Percentiles rank a stretch among this genome's conserved stretches.
These are phyloP conservation scores for Xylariaceae sp. DNA, from an alignment of 2,329 filamentous ascomycete species.

Conservation along the genomic window DNA sequence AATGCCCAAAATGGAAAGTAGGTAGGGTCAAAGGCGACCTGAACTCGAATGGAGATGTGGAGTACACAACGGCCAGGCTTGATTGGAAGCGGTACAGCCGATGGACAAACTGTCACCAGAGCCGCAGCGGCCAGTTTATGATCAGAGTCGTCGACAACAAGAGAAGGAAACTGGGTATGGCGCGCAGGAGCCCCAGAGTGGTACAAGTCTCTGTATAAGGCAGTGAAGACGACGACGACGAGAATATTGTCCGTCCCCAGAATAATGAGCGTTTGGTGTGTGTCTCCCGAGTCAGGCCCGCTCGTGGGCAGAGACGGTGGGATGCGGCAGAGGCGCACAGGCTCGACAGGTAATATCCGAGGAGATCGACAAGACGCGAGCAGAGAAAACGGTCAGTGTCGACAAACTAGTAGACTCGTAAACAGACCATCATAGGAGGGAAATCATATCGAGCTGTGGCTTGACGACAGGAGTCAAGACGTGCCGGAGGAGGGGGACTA, in stretches of 20 bases:
- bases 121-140: constrained; percentile 29
- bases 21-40: constrained; percentile 26
- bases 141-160: constrained; percentile 14
- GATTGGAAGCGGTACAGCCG: constrained; percentile 41
- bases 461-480: constrained; percentile 21
- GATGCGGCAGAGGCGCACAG: no score
- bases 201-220: no score
- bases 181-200: no score
- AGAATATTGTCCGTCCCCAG: no score
- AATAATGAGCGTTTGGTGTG: no score
- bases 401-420: constrained; percentile 11
- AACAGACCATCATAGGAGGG: constrained; percentile 9
- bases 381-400: background rate
- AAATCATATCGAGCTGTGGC: constrained; percentile 19
- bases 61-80: constrained; percentile 38
- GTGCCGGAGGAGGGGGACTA: constrained; percentile 22
- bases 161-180: no score
- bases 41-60: constrained; percentile 36
- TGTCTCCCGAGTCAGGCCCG: no score
- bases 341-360: constrained; percentile 13
- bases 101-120: constrained; percentile 43
- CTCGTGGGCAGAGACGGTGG: no score
- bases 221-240: no score
- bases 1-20: constrained; percentile 41
- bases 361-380: constrained; percentile 2